Conservation (phyloP, 257 asterid species). For the Buddleja alternifolia region DNA sequence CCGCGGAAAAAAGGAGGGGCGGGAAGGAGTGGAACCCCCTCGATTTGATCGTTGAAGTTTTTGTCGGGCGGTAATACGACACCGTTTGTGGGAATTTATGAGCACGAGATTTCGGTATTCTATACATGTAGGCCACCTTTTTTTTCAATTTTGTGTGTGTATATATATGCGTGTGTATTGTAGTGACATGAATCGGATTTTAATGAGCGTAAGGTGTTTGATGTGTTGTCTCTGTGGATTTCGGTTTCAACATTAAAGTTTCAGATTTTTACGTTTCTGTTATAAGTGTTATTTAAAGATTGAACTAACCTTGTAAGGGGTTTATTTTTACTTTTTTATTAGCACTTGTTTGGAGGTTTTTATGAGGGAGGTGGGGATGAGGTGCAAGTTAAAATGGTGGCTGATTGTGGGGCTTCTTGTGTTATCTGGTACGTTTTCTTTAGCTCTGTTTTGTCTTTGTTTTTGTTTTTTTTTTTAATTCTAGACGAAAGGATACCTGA, state of each 20-base stretch:
- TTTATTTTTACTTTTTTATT: not conserved
- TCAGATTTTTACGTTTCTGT: not conserved
- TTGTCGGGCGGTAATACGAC: slow-evolving; percentile 44
- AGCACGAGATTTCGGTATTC: slow-evolving; percentile 61
- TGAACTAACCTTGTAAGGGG: slow-evolving; percentile 10
- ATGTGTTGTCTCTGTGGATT: slow-evolving; percentile 7
- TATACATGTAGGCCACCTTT: slow-evolving; percentile 27
- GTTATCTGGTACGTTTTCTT: slow-evolving; percentile 58
- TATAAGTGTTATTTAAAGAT: slow-evolving; percentile 17
- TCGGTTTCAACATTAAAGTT: slow-evolving; percentile 25
- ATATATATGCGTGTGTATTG: slow-evolving; percentile 20
- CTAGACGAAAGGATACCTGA: too few relatives aligned
- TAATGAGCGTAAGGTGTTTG: slow-evolving; percentile 32
- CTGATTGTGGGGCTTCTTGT: slow-evolving; percentile 50
- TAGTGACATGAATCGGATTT: slow-evolving; percentile 5
- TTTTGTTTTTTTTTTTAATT: too few relatives aligned
- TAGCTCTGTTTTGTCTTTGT: too few relatives aligned
- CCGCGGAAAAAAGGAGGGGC: slow-evolving; percentile 21
- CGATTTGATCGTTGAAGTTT: slow-evolving; percentile 44
- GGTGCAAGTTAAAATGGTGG: slow-evolving; percentile 44
- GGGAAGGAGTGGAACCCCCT: slow-evolving; percentile 41
- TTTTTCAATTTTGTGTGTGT: slow-evolving; percentile 6
- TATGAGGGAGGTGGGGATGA: slow-evolving; percentile 49
- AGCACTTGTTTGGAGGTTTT: slow-evolving; percentile 32
- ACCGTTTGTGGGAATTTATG: slow-evolving; percentile 46